Conservation (phyloP, 176 grass and related monocot genomes). For the Sorghum bicolor region DNA sequence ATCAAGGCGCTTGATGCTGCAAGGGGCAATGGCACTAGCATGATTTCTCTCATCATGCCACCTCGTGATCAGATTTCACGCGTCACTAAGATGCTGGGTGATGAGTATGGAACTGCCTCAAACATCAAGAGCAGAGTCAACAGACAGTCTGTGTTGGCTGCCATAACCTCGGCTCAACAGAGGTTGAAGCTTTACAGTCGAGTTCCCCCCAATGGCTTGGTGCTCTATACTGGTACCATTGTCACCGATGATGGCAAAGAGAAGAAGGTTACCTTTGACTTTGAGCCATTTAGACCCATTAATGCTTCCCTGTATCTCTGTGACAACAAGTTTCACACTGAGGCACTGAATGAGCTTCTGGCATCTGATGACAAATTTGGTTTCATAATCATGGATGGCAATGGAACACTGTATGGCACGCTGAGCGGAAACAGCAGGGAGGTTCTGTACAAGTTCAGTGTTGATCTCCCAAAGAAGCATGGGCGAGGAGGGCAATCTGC, state of each 20-base stretch:
- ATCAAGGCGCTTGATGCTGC: slow-evolving; percentile 60
- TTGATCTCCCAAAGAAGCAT: slow-evolving; percentile 66
- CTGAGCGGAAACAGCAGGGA: slow-evolving; percentile 58
- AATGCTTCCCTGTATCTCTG: slow-evolving; percentile 64
- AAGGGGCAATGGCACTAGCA: slow-evolving; percentile 62
- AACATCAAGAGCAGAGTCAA: slow-evolving; percentile 83
- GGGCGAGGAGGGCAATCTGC: slow-evolving; percentile 64
- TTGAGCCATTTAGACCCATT: slow-evolving; percentile 65
- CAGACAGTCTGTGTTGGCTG: slow-evolving; percentile 59
- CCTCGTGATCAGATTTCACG: slow-evolving; percentile 63
- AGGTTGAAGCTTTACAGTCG: slow-evolving; percentile 60
- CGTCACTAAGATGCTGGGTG: slow-evolving; percentile 63
- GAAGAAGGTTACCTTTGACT: slow-evolving; percentile 74
- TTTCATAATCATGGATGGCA: slow-evolving; percentile 58
- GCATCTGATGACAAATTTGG: slow-evolving; percentile 57
- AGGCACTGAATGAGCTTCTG: slow-evolving; percentile 60
- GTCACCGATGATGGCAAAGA: slow-evolving; percentile 68
- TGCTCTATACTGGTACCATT: slow-evolving; percentile 68
- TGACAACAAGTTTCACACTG: slow-evolving; percentile 71
- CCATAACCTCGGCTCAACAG: slow-evolving; percentile 68
- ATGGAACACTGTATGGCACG: slow-evolving; percentile 56
- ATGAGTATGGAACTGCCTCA: slow-evolving; percentile 69
- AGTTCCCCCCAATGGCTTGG: slow-evolving; percentile 61
- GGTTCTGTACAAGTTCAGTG: slow-evolving; percentile 52
- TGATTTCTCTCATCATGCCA: slow-evolving; percentile 72